A percentile compares a stretch with the other conserved stretches of the same genome.
These are phyloP conservation scores for Melampsora americana DNA, from an alignment of 1,284 basidiomycete species.

Conservation along the genomic window DNA sequence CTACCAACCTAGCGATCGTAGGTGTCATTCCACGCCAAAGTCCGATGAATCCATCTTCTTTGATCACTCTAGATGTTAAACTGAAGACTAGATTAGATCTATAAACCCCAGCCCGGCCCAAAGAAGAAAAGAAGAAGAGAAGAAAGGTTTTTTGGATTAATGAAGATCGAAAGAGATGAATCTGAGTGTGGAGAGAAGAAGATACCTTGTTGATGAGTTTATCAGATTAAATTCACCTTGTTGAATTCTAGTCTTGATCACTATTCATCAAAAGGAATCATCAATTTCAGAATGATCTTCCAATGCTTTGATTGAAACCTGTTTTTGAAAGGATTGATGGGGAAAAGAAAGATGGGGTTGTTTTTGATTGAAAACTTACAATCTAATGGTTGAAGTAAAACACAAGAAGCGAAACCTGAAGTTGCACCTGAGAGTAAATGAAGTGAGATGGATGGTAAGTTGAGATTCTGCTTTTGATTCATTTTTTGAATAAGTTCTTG, in stretches of 20 bases:
- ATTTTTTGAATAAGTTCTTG: too few relatives aligned
- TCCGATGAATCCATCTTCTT: slow-evolving; percentile 55
- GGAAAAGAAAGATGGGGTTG: not conserved
- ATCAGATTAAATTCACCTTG: not conserved
- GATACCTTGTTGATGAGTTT: not conserved
- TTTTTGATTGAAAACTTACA: not conserved
- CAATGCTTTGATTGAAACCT: too few relatives aligned
- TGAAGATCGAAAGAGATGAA: not conserved
- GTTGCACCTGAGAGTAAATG: slow-evolving; percentile 5
- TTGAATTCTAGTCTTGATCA: slow-evolving; percentile 27
- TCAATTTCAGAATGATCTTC: too few relatives aligned
- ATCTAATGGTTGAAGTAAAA: slow-evolving; percentile 23
- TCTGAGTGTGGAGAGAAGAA: too few relatives aligned
- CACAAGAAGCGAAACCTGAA: slow-evolving; percentile 32
- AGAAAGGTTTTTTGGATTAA: not conserved
- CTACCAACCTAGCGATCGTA: slow-evolving; percentile 66
- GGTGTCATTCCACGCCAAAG: slow-evolving; percentile 77
- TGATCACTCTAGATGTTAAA: slow-evolving; percentile 53
- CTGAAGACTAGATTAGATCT: slow-evolving; percentile 5
- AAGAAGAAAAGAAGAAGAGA: not conserved
- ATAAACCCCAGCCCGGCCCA: not conserved
- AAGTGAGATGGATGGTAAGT: not conserved
- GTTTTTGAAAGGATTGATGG: too few relatives aligned
- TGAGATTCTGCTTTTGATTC: not conserved
- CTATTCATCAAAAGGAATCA: not conserved